Evolutionary conservation across 1,139 yeast species (phyloP), one percentile per base, ranked within the genome.

Genomic region (Taiozyma sp.): DNA sequence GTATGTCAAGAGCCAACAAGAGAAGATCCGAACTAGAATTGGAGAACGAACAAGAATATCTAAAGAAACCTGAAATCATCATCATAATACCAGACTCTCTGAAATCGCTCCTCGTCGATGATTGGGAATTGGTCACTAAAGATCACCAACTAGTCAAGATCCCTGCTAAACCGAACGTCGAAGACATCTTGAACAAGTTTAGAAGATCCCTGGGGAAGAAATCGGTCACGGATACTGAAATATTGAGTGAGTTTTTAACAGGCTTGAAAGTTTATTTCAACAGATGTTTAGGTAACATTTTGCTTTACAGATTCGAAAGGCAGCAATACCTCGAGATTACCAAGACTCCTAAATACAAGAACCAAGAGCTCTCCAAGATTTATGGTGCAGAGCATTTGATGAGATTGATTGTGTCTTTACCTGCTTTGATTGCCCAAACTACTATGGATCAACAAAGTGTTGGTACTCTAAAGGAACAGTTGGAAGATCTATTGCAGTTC

Each of bases 51-150:
- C 75, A 70, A 16, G 74, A 73, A 40, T 68, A 64, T 52, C 51
- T 69, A 46, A 66, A 65, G 46, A 70, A 73, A 52, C 76, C 80
- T 12, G 88, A 83, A 57, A 73, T 86, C 36, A 67, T 71, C 47
- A 62, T 87, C 13, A 72, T 73, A 4, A 78, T 89, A 23, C 88
- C 93, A 0, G 82, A 83, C 51, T 70, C 75, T 43, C 73, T 93
- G 54, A 91, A 90, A 66, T 75, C 86, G 5, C 62, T 84, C 8
- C 71, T 93, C 44, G 96, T 92, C 2, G 92, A 90, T 64, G 98
- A 93, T 71, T 93, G 98, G 98, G 97, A 92, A 66, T 77, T 75
- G 59, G 78, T 92, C 47, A 90, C 98, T 2, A 88, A 88, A 62
- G 87, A 88, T 57, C 84, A 85, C 48, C 82, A 84, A 65, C 66